Evolutionary conservation across 768 basidiomycete species (phyloP), one percentile per base, ranked within the genome.

Genomic region (Tylopilus plumbeoviolaceoides): DNA sequence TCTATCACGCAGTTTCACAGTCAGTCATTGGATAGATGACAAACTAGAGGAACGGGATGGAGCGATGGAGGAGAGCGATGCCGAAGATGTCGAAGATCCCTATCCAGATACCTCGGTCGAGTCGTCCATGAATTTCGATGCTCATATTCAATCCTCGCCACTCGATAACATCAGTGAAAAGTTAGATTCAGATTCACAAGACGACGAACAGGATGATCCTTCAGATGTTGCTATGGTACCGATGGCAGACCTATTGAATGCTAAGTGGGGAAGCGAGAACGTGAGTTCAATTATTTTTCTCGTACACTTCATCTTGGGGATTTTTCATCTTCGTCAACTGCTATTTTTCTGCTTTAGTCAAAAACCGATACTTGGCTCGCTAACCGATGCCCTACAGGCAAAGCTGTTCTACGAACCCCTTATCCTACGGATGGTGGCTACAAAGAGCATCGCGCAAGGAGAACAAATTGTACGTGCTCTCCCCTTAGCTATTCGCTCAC

Each of bases 181-280:
- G n/a, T 69, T 68, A 20, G 73, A 71, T 18, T 74, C 76, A 4
- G 79, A 77, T 20, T 69, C 68, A 3, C 70, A 72, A 7, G 61
- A 70, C 65, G 59, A 72, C 12, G 78, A 78, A 5, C 79, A 82
- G 17, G 80, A 79, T 2, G 79, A 83, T 53, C 72, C 80, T 7
- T 76, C 78, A 10, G 82, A 88, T 56, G 82, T 90, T 10, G 83
- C 89, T 3, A 94, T 98, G 93, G 89, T 98, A 5, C 95, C 95
- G 0, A 84, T 98, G 74, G 97, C 97, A 4, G 97, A 99, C 70
- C 83, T 98, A 74, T 73, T 99, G 45, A 99, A 99, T 63, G 97
- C 95, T 11, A 80, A 85, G 48, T 90, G 83, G 66, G 85, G 82
- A 8, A 80, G 80, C 36, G 88, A 93, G 66, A 98, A 98, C 57